Percentiles rank a stretch among this genome's conserved stretches.
Conservation (phyloP, 2,329 filamentous ascomycete species). For the Verticillium alfalfae region DNA sequence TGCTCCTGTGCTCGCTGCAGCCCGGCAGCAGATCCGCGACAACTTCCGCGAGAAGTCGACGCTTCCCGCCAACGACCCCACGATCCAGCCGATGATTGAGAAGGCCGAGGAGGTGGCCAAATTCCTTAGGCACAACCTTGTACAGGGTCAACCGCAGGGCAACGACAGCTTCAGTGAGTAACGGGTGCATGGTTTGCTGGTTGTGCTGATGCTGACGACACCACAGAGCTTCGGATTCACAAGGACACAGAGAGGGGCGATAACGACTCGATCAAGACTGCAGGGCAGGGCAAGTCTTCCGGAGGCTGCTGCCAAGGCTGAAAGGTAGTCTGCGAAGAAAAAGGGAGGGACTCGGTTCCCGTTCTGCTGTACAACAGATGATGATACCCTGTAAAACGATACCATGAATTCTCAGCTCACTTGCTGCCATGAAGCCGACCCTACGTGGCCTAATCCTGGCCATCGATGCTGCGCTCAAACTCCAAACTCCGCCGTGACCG, state of each 20-base stretch:
- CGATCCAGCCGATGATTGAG: slow-evolving; percentile 59
- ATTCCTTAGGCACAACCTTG: slow-evolving; percentile 77
- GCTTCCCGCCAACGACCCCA: slow-evolving; percentile 51
- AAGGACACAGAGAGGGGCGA: slow-evolving; percentile 86
- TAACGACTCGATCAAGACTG: slow-evolving; percentile 81
- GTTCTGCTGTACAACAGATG: slow-evolving; percentile 6
- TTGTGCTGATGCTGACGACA: neutral
- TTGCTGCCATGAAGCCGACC: neutral
- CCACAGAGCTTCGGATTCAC: slow-evolving; percentile 77
- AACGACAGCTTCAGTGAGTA: slow-evolving; percentile 56
- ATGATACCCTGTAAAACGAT: slow-evolving; percentile 10
- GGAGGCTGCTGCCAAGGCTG: slow-evolving; percentile 21
- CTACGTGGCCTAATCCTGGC: neutral
- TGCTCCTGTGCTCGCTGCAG: slow-evolving; percentile 58
- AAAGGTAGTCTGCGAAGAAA: neutral
- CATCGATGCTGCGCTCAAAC: slow-evolving; percentile 1
- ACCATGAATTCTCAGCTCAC: neutral
- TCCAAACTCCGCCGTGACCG: neutral
- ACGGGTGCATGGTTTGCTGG: too few relatives aligned
- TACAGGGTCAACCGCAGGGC: slow-evolving; percentile 65
- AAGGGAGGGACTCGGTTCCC: neutral
- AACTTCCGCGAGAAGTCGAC: slow-evolving; percentile 66
- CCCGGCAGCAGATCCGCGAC: slow-evolving; percentile 65
- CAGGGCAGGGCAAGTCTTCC: slow-evolving; percentile 27
- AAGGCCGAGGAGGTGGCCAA: slow-evolving; percentile 79